These are phyloP conservation scores for Haberlea rhodopensis DNA, from an alignment of 257 asterid genomes.

Conservation along the genomic window DNA sequence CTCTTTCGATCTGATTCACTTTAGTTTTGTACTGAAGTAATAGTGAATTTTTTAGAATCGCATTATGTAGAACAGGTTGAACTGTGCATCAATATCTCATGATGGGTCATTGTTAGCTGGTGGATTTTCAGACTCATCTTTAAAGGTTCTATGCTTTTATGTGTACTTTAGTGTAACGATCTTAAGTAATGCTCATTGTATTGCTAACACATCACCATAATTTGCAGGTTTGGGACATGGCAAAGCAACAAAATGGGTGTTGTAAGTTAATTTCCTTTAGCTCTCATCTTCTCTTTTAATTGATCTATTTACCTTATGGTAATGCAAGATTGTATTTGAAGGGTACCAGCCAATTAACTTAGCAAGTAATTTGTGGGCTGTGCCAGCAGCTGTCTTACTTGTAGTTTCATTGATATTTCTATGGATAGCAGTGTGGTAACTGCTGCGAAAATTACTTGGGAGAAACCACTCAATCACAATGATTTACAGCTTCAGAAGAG, in stretches of 20 bases:
- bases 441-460: background rate
- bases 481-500: slow-evolving; percentile 6
- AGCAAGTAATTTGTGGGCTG: slow-evolving; percentile 1
- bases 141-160: slow-evolving; percentile 57
- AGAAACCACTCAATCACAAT: background rate
- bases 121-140: slow-evolving; percentile 95
- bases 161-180: slow-evolving; percentile 2
- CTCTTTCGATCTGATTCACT: too few species aligned
- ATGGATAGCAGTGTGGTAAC: background rate
- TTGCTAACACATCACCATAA: slow-evolving; percentile 29
- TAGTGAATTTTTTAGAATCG: slow-evolving; percentile 24
- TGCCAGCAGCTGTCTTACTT: slow-evolving; percentile 1
- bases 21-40: too few species aligned
- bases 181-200: slow-evolving; percentile 19
- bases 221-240: slow-evolving; percentile 96
- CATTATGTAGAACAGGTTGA: slow-evolving; percentile 45
- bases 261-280: slow-evolving; percentile 40
- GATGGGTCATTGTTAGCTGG: too few species aligned
- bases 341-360: background rate
- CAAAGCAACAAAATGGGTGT: slow-evolving; percentile 64
- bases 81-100: slow-evolving; percentile 92
- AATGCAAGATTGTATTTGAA: background rate
- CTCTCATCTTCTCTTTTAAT: slow-evolving; percentile 9
- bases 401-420: slow-evolving; percentile 3
- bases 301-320: slow-evolving; percentile 10